Conservation (phyloP, 805 yeast genomes). For the Candida patagonica region DNA sequence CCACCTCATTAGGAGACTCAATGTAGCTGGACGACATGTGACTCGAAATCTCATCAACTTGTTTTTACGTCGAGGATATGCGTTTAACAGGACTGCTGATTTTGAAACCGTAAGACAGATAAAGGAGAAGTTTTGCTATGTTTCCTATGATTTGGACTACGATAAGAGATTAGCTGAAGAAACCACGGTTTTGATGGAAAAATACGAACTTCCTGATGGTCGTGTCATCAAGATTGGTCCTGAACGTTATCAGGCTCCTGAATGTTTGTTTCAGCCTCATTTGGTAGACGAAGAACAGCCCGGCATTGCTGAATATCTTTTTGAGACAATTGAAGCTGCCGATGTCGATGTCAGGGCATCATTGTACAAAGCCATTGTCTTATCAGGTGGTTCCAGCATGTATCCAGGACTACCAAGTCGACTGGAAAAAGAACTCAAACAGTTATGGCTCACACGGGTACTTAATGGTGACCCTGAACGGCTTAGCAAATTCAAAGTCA, state of each 20-base stretch:
- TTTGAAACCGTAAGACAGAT: constrained; percentile 97
- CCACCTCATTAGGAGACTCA: constrained; percentile 84
- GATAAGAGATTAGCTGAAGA: constrained; percentile 83
- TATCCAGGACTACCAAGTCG: constrained; percentile 97
- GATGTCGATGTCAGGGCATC: constrained; percentile 89
- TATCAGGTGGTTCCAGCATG: constrained; percentile 98
- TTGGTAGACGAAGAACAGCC: constrained; percentile 94
- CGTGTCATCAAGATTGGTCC: constrained; percentile 88
- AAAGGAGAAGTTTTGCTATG: constrained; percentile 92
- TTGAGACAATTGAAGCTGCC: constrained; percentile 88
- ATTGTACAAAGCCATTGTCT: constrained; percentile 81
- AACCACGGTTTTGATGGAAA: constrained; percentile 90
- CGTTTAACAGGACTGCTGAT: constrained; percentile 97
- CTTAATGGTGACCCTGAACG: constrained; percentile 80
- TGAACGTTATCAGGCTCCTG: constrained; percentile 95
- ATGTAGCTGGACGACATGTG: constrained; percentile 97
- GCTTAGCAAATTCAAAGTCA: constrained; percentile 77
- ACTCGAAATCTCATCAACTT: constrained; percentile 91
- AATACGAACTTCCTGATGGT: constrained; percentile 93
- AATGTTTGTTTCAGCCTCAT: constrained; percentile 92
- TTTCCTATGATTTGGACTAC: constrained; percentile 84
- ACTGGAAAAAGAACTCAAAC: constrained; percentile 91
- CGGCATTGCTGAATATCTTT: constrained; percentile 88
- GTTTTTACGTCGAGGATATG: constrained; percentile 90
- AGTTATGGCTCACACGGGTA: constrained; percentile 86